Evolutionary conservation across 176 grass and related monocot species (phyloP).

Genomic region (Aegilops longissima): DNA sequence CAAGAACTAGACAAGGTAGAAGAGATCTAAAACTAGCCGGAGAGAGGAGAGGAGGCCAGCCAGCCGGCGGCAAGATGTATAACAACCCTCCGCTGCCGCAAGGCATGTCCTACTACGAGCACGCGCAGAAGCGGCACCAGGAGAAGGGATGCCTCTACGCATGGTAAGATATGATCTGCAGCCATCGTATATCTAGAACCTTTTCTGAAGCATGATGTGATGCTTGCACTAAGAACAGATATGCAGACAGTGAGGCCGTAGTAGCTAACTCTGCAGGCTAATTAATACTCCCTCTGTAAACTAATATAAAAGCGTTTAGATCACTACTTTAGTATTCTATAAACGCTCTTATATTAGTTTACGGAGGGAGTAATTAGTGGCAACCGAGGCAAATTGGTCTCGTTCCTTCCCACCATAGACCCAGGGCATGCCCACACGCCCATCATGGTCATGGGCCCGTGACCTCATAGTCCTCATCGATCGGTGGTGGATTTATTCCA

Average conservation of each 20-base stretch:
- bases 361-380: background rate
- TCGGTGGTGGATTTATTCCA: background rate
- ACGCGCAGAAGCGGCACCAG: slow-evolving; percentile 46
- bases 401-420: background rate
- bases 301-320: too few relatives aligned
- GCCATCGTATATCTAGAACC: too few relatives aligned
- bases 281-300: too few relatives aligned
- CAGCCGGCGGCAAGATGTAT: slow-evolving; percentile 37
- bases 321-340: too few relatives aligned
- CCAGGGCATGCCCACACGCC: too few relatives aligned
- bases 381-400: background rate
- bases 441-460: background rate
- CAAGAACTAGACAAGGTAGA: background rate
- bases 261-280: too few relatives aligned
- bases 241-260: background rate
- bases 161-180: slow-evolving; percentile 31
- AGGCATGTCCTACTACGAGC: slow-evolving; percentile 61
- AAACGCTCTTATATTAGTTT: too few relatives aligned
- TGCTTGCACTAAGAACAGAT: background rate
- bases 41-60: background rate
- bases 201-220: background rate
- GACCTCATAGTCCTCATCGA: background rate
- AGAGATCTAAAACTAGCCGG: background rate
- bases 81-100: slow-evolving; percentile 46
- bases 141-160: slow-evolving; percentile 75